Evolutionary conservation across 495 filamentous ascomycete species (phyloP).

Genomic region (Trichoderma orchidacearum): DNA sequence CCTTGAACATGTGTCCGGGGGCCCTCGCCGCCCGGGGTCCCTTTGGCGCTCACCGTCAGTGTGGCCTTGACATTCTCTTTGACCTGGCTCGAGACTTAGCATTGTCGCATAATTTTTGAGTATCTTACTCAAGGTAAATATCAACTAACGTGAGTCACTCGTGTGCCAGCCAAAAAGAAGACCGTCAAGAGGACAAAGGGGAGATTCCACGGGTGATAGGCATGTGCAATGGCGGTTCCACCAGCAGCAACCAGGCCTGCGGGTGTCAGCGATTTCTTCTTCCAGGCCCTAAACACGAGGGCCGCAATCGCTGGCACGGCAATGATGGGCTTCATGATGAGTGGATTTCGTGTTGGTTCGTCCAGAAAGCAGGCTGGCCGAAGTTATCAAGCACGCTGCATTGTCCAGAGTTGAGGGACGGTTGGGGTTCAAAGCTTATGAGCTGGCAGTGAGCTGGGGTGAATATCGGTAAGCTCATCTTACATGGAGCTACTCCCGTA

Average conservation of each 20-base stretch:
- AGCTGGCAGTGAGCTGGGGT: no score
- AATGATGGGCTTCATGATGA: slow-evolving; percentile 54
- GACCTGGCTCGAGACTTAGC: slow-evolving; percentile 31
- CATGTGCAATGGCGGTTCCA: slow-evolving; percentile 65
- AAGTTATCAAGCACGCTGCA: background rate
- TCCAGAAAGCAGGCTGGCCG: background rate
- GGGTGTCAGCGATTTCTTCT: slow-evolving; percentile 63
- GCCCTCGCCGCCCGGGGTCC: slow-evolving; percentile 61
- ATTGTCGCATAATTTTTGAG: no score
- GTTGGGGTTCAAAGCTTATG: no score
- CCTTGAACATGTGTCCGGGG: slow-evolving; percentile 69
- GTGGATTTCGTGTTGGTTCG: background rate
- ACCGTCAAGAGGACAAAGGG: slow-evolving; percentile 69
- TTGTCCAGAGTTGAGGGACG: background rate
- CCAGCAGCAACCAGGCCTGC: slow-evolving; percentile 53
- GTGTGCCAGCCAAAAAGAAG: slow-evolving; percentile 78
- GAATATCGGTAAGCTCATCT: no score
- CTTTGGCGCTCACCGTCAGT: slow-evolving; percentile 63
- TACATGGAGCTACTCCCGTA: no score
- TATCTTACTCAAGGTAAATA: background rate
- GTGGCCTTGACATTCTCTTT: slow-evolving; percentile 77
- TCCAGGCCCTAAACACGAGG: slow-evolving; percentile 56
- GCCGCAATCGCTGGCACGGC: slow-evolving; percentile 48
- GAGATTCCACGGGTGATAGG: slow-evolving; percentile 80
- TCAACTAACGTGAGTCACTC: slow-evolving; percentile 57